A percentile compares a stretch with the other conserved stretches of the same genome.
Evolutionary conservation across 1,139 yeast genomes (phyloP).

Genomic region (Magnusiomyces suaveolens): DNA sequence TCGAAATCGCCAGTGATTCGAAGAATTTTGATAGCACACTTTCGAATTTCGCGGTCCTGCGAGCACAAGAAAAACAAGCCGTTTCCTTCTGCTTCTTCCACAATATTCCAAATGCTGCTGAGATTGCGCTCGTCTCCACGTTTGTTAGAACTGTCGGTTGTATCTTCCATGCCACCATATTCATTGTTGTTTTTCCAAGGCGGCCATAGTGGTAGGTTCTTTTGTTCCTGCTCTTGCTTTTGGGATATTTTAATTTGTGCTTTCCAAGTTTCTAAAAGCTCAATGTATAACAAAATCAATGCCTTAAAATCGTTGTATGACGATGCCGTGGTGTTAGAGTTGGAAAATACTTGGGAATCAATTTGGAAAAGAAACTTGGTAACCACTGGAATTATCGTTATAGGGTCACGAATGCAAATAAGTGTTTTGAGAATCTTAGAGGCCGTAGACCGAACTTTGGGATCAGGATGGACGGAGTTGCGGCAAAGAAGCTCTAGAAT

Average conservation of each 20-base stretch:
- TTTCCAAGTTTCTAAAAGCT: slow-evolving; percentile 72
- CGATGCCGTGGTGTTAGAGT: slow-evolving; percentile 41
- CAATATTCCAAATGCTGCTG: slow-evolving; percentile 68
- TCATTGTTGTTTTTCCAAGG: not conserved
- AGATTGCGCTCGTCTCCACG: slow-evolving; percentile 63
- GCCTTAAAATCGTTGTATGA: slow-evolving; percentile 50
- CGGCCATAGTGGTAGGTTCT: slow-evolving; percentile 4
- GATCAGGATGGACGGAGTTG: slow-evolving; percentile 62
- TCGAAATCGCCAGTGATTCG: slow-evolving; percentile 77
- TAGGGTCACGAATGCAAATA: slow-evolving; percentile 63
- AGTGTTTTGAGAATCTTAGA: slow-evolving; percentile 52
- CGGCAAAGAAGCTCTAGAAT: slow-evolving; percentile 66
- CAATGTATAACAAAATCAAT: slow-evolving; percentile 63
- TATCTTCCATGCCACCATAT: slow-evolving; percentile 13
- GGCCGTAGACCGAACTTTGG: slow-evolving; percentile 53
- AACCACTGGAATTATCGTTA: slow-evolving; percentile 58
- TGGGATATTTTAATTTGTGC: not conserved
- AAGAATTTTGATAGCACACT: slow-evolving; percentile 63
- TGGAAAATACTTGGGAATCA: slow-evolving; percentile 42
- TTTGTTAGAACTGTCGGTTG: slow-evolving; percentile 19
- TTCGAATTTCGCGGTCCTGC: slow-evolving; percentile 68
- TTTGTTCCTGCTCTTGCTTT: slow-evolving; percentile 1
- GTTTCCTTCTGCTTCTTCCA: slow-evolving; percentile 93
- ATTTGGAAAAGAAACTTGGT: slow-evolving; percentile 74
- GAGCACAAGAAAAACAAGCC: slow-evolving; percentile 88